A percentile compares a stretch with the other conserved stretches of the same genome.
Conservation (phyloP, 73 alveolate genomes). For the Durusdinium trenchii region DNA sequence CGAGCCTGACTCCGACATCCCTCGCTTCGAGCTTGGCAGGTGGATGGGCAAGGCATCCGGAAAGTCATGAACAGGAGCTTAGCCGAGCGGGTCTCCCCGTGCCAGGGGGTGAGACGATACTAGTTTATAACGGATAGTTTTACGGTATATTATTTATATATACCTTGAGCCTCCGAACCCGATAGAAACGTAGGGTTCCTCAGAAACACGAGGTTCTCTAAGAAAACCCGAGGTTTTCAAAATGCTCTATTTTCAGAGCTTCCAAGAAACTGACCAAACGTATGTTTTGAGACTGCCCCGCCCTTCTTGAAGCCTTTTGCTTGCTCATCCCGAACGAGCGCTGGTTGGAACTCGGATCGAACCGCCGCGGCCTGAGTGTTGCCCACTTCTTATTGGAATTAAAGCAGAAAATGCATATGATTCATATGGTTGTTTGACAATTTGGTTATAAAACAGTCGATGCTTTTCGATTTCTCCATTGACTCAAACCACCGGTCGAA, state of each 20-base stretch:
- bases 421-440: neutral
- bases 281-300: neutral
- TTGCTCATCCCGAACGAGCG: neutral
- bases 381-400: neutral
- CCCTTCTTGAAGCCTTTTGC: neutral
- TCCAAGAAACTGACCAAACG: neutral
- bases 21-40: neutral
- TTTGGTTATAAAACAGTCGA: neutral
- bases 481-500: neutral
- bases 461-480: neutral
- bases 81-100: too few relatives aligned
- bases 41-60: neutral
- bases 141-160: neutral
- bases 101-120: too few relatives aligned
- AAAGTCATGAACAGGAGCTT: conserved; percentile 45
- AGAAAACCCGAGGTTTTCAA: conserved; percentile 16
- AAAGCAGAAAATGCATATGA: neutral
- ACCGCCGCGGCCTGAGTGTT: neutral
- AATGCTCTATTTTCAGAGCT: neutral
- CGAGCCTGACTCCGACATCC: neutral
- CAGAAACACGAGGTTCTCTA: neutral
- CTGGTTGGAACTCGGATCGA: neutral
- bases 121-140: too few relatives aligned
- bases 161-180: neutral
- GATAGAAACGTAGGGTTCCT: neutral